phyloP scores from a whole-genome alignment of 106 monocot genomes.

The Gastrodia elata region DNA sequence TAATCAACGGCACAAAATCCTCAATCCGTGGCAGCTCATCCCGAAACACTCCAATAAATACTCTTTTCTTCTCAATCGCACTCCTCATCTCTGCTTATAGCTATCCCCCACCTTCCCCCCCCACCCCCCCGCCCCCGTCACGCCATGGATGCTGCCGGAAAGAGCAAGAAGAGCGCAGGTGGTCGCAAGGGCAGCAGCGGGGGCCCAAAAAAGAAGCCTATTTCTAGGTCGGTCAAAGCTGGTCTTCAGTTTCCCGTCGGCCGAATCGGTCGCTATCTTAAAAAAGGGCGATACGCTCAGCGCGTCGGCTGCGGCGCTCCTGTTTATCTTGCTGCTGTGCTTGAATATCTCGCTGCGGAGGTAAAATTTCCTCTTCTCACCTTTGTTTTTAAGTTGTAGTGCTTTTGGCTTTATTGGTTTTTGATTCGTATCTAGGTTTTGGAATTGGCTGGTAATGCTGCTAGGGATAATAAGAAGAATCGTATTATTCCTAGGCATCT shows the following conservation, averaged over 20 bases:
- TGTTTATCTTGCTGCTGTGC: slow-evolving; percentile 74
- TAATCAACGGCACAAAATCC: not conserved
- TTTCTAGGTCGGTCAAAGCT: slow-evolving; percentile 15
- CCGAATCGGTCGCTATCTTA: slow-evolving; percentile 61
- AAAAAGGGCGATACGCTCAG: slow-evolving; percentile 57
- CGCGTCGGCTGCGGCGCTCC: slow-evolving; percentile 63
- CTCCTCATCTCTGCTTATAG: too few relatives aligned
- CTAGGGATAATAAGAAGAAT: slow-evolving; percentile 16
- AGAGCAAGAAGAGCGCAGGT: slow-evolving; percentile 14
- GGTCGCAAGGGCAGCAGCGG: slow-evolving; percentile 21
- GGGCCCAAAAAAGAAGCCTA: slow-evolving; percentile 13
- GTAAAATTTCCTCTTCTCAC: slow-evolving; percentile 4
- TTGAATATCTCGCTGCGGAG: slow-evolving; percentile 76
- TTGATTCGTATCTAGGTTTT: not conserved
- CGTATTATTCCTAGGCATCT: slow-evolving; percentile 10
- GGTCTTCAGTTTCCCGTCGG: slow-evolving; percentile 60
- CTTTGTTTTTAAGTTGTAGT: not conserved
- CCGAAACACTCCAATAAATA: not conserved
- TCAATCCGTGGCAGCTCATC: slow-evolving; percentile 2
- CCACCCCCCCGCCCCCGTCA: not conserved
- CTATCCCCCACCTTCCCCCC: too few relatives aligned
- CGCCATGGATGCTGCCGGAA: slow-evolving; percentile 5
- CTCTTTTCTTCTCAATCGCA: too few relatives aligned
- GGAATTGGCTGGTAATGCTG: slow-evolving; percentile 17
- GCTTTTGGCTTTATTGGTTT: not conserved